Evolutionary conservation across 495 filamentous ascomycete genomes (phyloP), one percentile per base, ranked within the genome.

Genomic region (Neurospora intermedia): DNA sequence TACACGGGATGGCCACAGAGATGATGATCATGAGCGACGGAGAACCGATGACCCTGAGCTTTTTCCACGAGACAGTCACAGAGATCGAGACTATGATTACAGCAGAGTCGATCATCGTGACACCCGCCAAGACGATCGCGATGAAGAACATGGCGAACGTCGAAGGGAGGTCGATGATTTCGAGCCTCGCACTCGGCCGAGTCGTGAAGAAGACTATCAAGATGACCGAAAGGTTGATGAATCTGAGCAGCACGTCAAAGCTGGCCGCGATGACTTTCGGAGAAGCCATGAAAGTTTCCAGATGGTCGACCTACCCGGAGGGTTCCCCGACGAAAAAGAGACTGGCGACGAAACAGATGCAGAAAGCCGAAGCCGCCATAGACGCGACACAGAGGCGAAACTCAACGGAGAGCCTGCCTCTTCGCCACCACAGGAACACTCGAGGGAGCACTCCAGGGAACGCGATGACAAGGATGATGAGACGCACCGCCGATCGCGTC

Each of bases 401-500:
- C 75, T 76, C 10, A 76, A 78, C 31, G 80, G 76, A 23, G 77
- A 78, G 10, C 31, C 77, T 9, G 70, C 72, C 38, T 76, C 77
- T 41, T 70, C 76, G 41, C 73, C 71, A 35, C 31, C 39, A 43
- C 54, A 59, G 7, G 35, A 38, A n/a, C 35, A 62, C 54, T 31
- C 54, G 5, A 62, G 54, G 7, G 35, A 38, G 7, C 35, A 62
- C 54, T 31, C 54, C 10, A 62, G 54, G 15, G 54, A 66, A 66
- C 54, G 54, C 74, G 35, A 72, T 73, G 72, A 54, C 13, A 45
- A 66, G 27, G 54, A 66, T 18, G 54, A 66, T 6, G 69, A 71
- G 7, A 45, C 66, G 9, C 82, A 82, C 59, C 80, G 83, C 39
- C 81, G 82, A 3, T 76, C 66, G 2, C 80, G 79, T 3, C 75